Evolutionary conservation across 805 yeast genomes (phyloP).

Genomic region (Wickerhamomyces pijperi): DNA sequence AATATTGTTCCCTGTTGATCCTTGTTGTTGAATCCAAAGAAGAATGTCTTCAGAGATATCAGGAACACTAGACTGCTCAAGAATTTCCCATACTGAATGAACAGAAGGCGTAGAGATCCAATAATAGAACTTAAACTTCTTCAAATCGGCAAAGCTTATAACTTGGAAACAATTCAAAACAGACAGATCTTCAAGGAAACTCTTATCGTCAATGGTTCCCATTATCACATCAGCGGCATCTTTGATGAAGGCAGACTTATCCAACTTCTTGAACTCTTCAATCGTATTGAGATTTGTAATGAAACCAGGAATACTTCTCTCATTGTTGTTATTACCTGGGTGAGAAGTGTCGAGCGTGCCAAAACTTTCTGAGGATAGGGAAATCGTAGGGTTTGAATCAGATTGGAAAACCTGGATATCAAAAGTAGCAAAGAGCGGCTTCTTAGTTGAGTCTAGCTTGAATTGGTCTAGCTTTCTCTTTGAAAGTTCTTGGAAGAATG

Average conservation of each 20-base stretch:
- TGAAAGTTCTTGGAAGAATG: slow-evolving; percentile 73
- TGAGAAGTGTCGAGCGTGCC: slow-evolving; percentile 8
- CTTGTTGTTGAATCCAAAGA: slow-evolving; percentile 8
- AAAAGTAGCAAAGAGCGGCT: slow-evolving; percentile 18
- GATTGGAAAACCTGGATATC: slow-evolving; percentile 19
- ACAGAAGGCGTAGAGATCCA: slow-evolving; percentile 82
- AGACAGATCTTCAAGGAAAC: slow-evolving; percentile 28
- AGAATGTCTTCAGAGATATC: slow-evolving; percentile 4
- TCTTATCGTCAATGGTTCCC: slow-evolving; percentile 21
- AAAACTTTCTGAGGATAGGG: slow-evolving; percentile 22
- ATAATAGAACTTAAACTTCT: slow-evolving; percentile 76
- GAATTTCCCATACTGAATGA: slow-evolving; percentile 35
- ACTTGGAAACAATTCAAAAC: slow-evolving; percentile 33
- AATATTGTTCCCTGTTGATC: slow-evolving; percentile 16
- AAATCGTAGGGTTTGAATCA: slow-evolving; percentile 21
- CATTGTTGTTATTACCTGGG: slow-evolving; percentile 6
- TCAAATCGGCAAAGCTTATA: slow-evolving; percentile 76
- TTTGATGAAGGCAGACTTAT: slow-evolving; percentile 50
- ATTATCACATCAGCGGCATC: slow-evolving; percentile 23
- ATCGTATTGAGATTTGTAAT: slow-evolving; percentile 65
- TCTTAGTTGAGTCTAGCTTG: slow-evolving; percentile 34
- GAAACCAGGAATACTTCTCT: slow-evolving; percentile 24
- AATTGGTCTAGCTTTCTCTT: slow-evolving; percentile 62
- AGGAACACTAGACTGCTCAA: slow-evolving; percentile 2
- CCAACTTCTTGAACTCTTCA: slow-evolving; percentile 67